Percentiles rank a stretch among this genome's conserved stretches.
These are phyloP conservation scores for Plantago coronopus DNA, from an alignment of 305 asterid genomes.

Conservation along the genomic window DNA sequence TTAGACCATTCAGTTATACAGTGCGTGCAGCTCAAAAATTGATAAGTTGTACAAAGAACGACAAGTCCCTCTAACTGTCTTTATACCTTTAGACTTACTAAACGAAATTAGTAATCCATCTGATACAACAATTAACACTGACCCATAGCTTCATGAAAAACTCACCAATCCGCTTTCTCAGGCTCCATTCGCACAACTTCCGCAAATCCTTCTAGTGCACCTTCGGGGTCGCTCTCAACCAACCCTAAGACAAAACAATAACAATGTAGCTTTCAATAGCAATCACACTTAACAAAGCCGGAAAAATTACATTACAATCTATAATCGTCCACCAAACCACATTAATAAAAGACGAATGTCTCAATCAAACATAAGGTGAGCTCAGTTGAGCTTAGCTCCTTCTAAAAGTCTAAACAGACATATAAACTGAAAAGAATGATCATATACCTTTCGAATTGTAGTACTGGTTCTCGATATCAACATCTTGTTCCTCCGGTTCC, in stretches of 20 bases:
- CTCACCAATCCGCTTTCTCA: slow-evolving; percentile 91
- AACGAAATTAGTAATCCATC: background rate
- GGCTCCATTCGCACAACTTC: slow-evolving; percentile 97
- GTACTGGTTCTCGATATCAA: slow-evolving; percentile 91
- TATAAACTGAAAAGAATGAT: slow-evolving; percentile 4
- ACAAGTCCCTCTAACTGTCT: too few species aligned
- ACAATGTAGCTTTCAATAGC: background rate
- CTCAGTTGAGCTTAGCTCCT: too few species aligned
- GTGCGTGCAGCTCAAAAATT: too few species aligned
- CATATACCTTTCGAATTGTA: slow-evolving; percentile 83
- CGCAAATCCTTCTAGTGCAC: slow-evolving; percentile 88
- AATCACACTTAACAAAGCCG: background rate
- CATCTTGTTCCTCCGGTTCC: slow-evolving; percentile 92
- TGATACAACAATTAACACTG: slow-evolving; percentile 3
- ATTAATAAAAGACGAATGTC: background rate
- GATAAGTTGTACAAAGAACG: too few species aligned
- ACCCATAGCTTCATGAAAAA: slow-evolving; percentile 8
- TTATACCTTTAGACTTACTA: background rate
- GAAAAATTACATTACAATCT: background rate
- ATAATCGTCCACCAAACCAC: background rate
- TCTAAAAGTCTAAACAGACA: background rate
- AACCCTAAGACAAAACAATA: slow-evolving; percentile 43
- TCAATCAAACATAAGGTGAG: background rate
- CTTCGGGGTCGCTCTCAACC: slow-evolving; percentile 91
- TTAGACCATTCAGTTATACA: too few species aligned